Evolutionary conservation across 805 yeast species (phyloP), one percentile per base, ranked within the genome.

Genomic region (Komagataella kurtzmanii): DNA sequence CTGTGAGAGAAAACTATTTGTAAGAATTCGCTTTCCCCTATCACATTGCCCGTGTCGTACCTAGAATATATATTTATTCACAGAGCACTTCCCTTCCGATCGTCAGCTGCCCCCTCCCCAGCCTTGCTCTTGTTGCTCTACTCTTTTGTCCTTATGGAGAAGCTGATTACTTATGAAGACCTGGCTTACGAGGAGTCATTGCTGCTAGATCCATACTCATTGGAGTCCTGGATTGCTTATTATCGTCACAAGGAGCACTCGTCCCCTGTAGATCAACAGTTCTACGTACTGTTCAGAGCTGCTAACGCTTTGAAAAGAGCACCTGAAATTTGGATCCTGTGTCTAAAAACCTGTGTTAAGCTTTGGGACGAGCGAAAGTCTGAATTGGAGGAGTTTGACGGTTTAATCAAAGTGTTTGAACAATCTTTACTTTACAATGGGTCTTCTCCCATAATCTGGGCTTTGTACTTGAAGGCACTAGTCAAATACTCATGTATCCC

Each of bases 231-330:
- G 86, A 53, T 66, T 46, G 61, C 66, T 2, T 81, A 79, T 58
- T 58, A 71, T 47, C 58, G 65, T 3, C 60, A 58, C 53, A 73
- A 74, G 60, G 55, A 50, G 40, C 23, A 12, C 17, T 24, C 51
- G 5, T 44, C 47, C 10, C 5, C 47, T 3, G 51, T 65, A 58
- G 64, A 60, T 57, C 62, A 67, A 24, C 68, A 70, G 52, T 57
- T 79, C 6, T 78, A 75, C 52, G 68, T 84, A 1, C 59, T 75
- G 51, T 74, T 71, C 53, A 62, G 93, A 59, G 82, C 85, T 0
- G 72, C 76, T 14, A 55, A 57, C 7, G 58, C 62, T 8, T 58
- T 79, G 12, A 70, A 68, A 6, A 61, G 75, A 50, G 75, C 80
- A 2, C 73, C 73, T 54, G 74, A 76, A 55, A 58, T 84, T 21